Evolutionary conservation across 768 basidiomycete genomes (phyloP), one percentile per base, ranked within the genome.

Genomic region (Phaffia tasmanica): DNA sequence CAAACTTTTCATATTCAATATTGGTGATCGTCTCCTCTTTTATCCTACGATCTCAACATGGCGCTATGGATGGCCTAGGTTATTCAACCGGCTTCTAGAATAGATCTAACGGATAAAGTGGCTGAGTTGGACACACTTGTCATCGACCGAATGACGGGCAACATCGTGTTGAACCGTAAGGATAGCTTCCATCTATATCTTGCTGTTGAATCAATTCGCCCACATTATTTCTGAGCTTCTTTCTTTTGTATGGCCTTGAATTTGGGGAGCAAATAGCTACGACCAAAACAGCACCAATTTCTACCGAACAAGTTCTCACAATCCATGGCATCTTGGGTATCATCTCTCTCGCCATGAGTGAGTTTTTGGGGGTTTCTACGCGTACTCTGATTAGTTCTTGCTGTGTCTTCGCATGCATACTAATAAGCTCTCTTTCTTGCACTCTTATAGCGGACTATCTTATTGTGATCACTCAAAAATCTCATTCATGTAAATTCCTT

Each of bases 391-490:
- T 7, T 18, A 27, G 47, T 21, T 23, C 48, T 5, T 57, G 18
- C 56, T 51, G n/a, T n/a, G 63, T 55, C 65, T 29, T 55, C 55
- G 35, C 35, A 42, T 55, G 46, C 61, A 51, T 70, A 48, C 9
- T 27, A 6, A 19, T 57, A 50, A 63, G 55, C 29, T 66, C 57
- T 56, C n/a, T 49, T n/a, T 32, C 48, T 49, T 11, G 1, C 30
- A 30, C 19, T 9, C 67, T 3, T 11, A 62, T 42, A 98, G 94
- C 93, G 73, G 95, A 98, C 77, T 97, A 94, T 78, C 77, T 98
- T 58, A 83, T 99, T 70, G 80, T 95, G 50, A 81, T 97, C 69
- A 95, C 90, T 53, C 85, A 85, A 30, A 84, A 92, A 56, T 85
- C 85, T 70, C 83, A 85, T 46, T 21, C 25, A 8, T 83, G 83